Evolutionary conservation across 1,139 yeast genomes (phyloP).

Genomic region (Pichia sp.): DNA sequence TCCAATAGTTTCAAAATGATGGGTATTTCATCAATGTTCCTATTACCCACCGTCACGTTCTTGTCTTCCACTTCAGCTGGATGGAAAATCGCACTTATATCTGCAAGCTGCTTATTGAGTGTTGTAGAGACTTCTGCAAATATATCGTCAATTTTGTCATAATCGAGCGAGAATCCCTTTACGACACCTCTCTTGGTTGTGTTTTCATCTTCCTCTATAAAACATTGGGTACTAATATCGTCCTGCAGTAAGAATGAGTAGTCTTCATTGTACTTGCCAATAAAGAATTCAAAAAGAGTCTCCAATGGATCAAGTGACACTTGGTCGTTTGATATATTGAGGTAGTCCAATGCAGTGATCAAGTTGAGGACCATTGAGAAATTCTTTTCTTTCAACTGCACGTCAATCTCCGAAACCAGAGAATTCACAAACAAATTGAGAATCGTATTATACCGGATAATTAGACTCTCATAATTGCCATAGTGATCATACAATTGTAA

Average conservation of each 20-base stretch:
- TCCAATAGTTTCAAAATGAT: conserved; percentile 24
- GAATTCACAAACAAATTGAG: conserved; percentile 72
- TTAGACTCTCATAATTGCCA: conserved; percentile 28
- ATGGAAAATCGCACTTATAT: conserved; percentile 26
- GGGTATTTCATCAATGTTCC: conserved; percentile 26
- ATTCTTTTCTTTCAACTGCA: conserved; percentile 47
- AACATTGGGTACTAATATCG: conserved; percentile 13
- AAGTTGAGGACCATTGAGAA: conserved; percentile 24
- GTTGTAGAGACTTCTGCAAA: conserved; percentile 16
- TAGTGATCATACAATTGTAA: conserved; percentile 33
- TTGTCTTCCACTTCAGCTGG: conserved; percentile 10
- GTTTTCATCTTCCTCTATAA: conserved; percentile 8
- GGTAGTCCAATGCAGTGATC: conserved; percentile 30
- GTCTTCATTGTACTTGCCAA: conserved; percentile 27
- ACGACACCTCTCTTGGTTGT: conserved; percentile 21
- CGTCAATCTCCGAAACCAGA: conserved; percentile 61
- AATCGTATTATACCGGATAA: conserved; percentile 43
- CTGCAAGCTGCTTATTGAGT: conserved; percentile 22
- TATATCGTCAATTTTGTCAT: conserved; percentile 20
- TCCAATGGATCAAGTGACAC: conserved; percentile 35
- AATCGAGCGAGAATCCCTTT: conserved; percentile 23
- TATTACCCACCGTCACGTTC: neutral
- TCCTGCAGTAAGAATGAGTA: conserved; percentile 20
- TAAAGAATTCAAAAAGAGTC: conserved; percentile 38
- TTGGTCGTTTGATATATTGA: conserved; percentile 29